Base-by-base conservation (phyloP, 495 filamentous ascomycete genomes). In the Geoglossum glabrum region DNA sequence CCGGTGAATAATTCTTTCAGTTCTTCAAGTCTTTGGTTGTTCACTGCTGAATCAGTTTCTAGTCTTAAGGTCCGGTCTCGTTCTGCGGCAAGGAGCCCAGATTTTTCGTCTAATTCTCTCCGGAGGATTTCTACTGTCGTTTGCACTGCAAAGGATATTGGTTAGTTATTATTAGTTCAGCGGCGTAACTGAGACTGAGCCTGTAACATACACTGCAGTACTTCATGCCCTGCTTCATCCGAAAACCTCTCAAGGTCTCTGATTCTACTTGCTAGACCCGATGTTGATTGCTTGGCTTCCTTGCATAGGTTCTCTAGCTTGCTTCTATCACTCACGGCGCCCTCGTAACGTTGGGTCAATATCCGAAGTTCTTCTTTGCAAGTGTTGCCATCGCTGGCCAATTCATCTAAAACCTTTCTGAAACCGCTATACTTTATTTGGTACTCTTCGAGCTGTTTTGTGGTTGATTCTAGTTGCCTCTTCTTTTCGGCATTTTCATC, bases 51-150 rank as follows among this genome's bases (percentile, higher is more conserved):
- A 2, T 45, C 21, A 2, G 21, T 38, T 33, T 56, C 54, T n/a
- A 56, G 30, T 23, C 36, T 45, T 9, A 56, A 8, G n/a, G 31
- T 56, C 30, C 36, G 27, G 40, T 56, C 31, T 56, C 54, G 54
- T 27, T 36, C 54, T n/a, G 25, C 54, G 17, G 54, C 54, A 56
- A 56, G 54, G n/a, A 36, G 54, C 11, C 54, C 54, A 6, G 31
- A 27, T 36, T 45, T 56, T 36, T 56, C 54, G 13, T 23, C 30
- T 26, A 56, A 15, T 33, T 56, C 31, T 19, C 31, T 15, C 8
- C 49, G 49, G 17, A 52, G 49, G 19, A 13, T 27, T 1, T 27
- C 49, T 13, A 52, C 49, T 2, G 49, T 31, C 5, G 49, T 4
- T 30, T 52, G 25, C 4, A 52, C 49, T 52, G 17, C 40, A 21